Conservation (phyloP, 306 rosid species). For the Fragaria ananassa region DNA sequence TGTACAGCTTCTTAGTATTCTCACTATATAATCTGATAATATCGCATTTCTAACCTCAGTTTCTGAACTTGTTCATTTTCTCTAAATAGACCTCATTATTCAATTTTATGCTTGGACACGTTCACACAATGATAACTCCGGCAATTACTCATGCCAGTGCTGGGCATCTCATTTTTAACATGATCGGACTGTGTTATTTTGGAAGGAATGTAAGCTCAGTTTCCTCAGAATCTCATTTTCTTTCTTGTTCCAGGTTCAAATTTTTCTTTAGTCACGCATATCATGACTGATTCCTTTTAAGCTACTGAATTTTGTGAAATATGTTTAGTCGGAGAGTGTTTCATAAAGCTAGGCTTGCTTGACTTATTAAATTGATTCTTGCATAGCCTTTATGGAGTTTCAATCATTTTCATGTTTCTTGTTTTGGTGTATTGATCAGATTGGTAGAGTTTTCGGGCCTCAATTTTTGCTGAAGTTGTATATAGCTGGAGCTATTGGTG, state of each 20-base stretch:
- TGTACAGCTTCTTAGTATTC: conserved; percentile 2
- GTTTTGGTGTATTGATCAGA: conserved; percentile 40
- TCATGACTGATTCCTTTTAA: background rate
- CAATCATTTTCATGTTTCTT: background rate
- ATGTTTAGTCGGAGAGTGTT: background rate
- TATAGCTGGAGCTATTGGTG: conserved; percentile 79
- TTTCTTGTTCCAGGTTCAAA: background rate
- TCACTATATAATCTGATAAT: conserved; percentile 17
- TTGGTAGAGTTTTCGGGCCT: conserved; percentile 61
- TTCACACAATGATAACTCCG: conserved; percentile 76
- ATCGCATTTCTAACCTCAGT: conserved; percentile 14
- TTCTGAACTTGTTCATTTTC: conserved; percentile 1
- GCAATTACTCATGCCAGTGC: conserved; percentile 67
- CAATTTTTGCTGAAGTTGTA: conserved; percentile 72
- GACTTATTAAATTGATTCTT: background rate
- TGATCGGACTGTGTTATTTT: conserved; percentile 83
- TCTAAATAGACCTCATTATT: conserved; percentile 62
- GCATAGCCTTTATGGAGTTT: background rate
- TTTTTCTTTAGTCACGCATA: background rate
- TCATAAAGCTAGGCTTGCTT: background rate
- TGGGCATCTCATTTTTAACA: conserved; percentile 62
- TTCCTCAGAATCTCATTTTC: conserved; percentile 17
- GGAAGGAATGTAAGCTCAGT: conserved; percentile 60
- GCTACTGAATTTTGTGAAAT: background rate
- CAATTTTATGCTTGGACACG: conserved; percentile 54